phyloP scores from a whole-genome alignment of 2,329 filamentous ascomycete species.

The Calonectria pseudoreteaudii region DNA sequence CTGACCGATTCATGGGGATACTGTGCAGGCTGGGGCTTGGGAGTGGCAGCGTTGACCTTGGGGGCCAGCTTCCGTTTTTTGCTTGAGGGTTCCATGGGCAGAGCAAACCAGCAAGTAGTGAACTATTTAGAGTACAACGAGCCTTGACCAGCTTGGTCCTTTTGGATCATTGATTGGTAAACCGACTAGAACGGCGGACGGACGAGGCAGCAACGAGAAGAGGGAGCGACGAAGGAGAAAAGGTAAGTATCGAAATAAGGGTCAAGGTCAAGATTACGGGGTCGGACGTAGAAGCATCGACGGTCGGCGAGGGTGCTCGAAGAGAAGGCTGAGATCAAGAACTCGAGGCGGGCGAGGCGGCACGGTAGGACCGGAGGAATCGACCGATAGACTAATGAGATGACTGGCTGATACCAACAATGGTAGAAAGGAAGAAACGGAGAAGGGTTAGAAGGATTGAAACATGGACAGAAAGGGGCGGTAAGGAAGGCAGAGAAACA shows the following conservation, averaged over 20 bases:
- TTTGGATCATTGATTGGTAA: conserved; percentile 39
- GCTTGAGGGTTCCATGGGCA: conserved; percentile 56
- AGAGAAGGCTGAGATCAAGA: conserved; percentile 11
- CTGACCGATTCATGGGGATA: conserved; percentile 52
- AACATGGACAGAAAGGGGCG: conserved; percentile 22
- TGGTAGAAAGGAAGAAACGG: conserved; percentile 15
- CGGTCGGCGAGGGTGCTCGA: not conserved
- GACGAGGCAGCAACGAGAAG: conserved; percentile 3
- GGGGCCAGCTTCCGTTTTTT: conserved; percentile 59
- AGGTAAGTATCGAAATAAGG: not conserved
- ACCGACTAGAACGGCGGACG: conserved; percentile 1
- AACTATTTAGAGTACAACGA: conserved; percentile 30
- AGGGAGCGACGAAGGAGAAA: not conserved
- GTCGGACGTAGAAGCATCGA: not conserved
- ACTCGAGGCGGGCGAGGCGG: conserved; percentile 14
- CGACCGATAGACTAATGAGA: conserved; percentile 24
- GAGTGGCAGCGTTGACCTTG: conserved; percentile 51
- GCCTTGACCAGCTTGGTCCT: conserved; percentile 34
- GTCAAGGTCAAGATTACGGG: not conserved
- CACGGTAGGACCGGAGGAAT: conserved; percentile 22
- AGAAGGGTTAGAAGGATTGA: conserved; percentile 22
- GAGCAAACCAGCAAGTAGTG: conserved; percentile 19
- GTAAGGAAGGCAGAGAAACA: conserved; percentile 19
- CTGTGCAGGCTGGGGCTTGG: conserved; percentile 47
- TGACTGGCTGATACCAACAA: conserved; percentile 26